Base-by-base conservation (phyloP, 2,329 filamentous ascomycete species). In the Ophiostoma sp. region DNA sequence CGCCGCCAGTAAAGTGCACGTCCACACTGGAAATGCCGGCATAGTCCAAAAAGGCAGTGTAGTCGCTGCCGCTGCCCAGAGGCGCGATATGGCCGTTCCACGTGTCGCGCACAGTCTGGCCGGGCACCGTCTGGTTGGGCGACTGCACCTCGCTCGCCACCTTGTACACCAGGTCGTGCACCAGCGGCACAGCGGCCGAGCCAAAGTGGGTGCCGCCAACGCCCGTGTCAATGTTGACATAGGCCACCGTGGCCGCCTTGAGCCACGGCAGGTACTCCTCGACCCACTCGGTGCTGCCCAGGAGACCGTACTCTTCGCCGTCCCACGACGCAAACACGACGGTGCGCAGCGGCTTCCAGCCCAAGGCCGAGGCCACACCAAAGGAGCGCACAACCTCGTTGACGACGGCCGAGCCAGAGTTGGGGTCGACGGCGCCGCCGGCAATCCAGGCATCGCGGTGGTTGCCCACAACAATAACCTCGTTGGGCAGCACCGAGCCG, bases 241-340 rank as follows among this genome's bases (percentile, higher is more conserved):
- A 96, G 11, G 92, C 92, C 20, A 97, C 86, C 70, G 89, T 90
- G 57, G 90, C 84, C 4, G 84, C 83, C 2, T 85, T 84, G 15
- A 97, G 85, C 93, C 93, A 96, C 0, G 91, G 90, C 0, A 96
- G 80, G 75, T 92, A 92, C 74, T 97, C 92, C 77, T 97, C 93
- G 0, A 97, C 92, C 93, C 93, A 97, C 77, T 97, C 94, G 0
- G 94, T 96, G 69, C 89, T 93, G 4, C 94, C 94, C 17, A 97
- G 79, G 5, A 97, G 84, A 0, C 91, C 92, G 74, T 97, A 96
- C 79, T 97, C 93, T 79, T 93, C 90, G 41, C 89, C 90, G 73
- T 93, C 90, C 90, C 90, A 92, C 77, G 87, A 90, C 31, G 91
- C 93, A 76, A 97, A 94, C 57, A 97, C 92, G 70, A 98, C 92